Evolutionary conservation across 495 filamentous ascomycete species (phyloP), one percentile per base, ranked within the genome.

Genomic region (Daldinia vernicosa): DNA sequence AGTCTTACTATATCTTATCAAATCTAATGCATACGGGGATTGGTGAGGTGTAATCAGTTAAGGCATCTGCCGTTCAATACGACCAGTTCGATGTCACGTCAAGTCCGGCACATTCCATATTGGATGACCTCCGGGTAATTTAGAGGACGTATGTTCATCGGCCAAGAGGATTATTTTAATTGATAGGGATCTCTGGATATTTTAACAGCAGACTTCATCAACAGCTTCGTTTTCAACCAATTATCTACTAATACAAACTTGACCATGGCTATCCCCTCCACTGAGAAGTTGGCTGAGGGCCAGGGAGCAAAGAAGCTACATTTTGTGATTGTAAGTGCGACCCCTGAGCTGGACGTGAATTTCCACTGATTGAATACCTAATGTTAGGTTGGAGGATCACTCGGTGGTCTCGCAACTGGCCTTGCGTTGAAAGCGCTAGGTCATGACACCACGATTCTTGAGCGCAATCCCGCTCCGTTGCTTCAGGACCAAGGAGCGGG

Each of bases 401-500:
- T 85, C 7, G 79, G 79, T 3, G 83, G 83, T 7, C 79, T 85
- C 7, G 77, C 84, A 12, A 74, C 77, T 0, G 85, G 78, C n/a
- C 77, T 86, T 22, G 81, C 83, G n/a, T 76, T 88, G 24, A 83
- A 82, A 57, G 74, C 78, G 0, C 80, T 86, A 7, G 81, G 82
- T 14, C 81, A 86, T 74, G 71, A 82, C 68, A 83, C 84, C 30
- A 82, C 78, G 1, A 85, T 89, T 52, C 81, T 89, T 15, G 86
- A 89, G 70, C 81, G 85, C 19, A 84, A 81, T 45, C 75, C 80
- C 0, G 75, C 72, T 1, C 74, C 82, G 1, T 67, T 85, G 8
- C 79, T 87, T 0, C 80, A 86, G 53, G 82, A 86, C 70, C 84
- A 88, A 77, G 87, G 86, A 15, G 87, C 87, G 6, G 86, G 87